These are phyloP conservation scores for Coccomyxa sp. DNA, from an alignment of 139 green algal species.

Conservation along the genomic window DNA sequence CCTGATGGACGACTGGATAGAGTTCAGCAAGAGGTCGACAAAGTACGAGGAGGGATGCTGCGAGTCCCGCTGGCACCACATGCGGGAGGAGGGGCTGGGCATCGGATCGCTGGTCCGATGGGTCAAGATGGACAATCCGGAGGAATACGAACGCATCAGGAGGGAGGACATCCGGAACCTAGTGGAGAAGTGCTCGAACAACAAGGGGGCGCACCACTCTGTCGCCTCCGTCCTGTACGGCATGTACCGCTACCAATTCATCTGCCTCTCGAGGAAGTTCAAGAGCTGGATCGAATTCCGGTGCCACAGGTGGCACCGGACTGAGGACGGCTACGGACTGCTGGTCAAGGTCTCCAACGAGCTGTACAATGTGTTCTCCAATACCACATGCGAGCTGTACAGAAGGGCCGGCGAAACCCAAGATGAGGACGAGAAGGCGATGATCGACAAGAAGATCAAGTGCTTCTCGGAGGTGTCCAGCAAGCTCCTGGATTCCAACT, in stretches of 20 bases:
- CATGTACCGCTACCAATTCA: not conserved
- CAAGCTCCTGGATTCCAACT: not conserved
- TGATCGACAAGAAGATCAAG: not conserved
- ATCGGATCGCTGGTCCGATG: not conserved
- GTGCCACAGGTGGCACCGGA: not conserved
- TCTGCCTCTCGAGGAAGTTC: not conserved
- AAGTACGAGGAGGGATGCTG: not conserved
- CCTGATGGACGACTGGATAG: not conserved
- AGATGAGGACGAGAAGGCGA: not conserved
- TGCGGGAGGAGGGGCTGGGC: not conserved
- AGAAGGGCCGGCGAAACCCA: not conserved
- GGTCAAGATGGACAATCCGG: not conserved
- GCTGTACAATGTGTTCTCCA: conserved; percentile 1
- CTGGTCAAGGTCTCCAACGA: not conserved
- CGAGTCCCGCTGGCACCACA: not conserved
- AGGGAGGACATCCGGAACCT: not conserved
- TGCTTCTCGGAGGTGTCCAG: not conserved
- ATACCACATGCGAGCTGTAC: not conserved
- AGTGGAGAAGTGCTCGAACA: not conserved
- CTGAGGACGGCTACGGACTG: not conserved
- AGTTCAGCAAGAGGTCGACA: not conserved
- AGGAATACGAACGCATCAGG: not conserved
- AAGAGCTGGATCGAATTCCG: not conserved
- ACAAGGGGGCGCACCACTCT: not conserved
- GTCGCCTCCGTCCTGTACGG: not conserved